Percentiles rank a stretch among this genome's conserved stretches.
phyloP scores from a whole-genome alignment of 768 basidiomycete species.

The Suillus plorans region DNA sequence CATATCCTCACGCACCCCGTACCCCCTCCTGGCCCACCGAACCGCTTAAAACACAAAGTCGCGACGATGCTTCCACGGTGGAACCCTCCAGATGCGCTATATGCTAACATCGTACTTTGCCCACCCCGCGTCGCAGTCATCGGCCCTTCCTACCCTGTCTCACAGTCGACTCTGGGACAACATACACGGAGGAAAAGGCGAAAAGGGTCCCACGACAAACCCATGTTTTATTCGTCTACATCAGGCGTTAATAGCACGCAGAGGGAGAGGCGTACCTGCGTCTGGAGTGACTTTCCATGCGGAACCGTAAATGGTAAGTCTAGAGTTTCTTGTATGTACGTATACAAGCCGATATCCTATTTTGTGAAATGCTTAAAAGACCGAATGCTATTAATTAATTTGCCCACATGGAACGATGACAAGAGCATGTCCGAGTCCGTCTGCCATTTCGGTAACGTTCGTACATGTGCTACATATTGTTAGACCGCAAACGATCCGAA shows the following conservation, averaged over 20 bases:
- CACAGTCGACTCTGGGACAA: slow-evolving; percentile 31
- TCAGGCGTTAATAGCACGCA: slow-evolving; percentile 30
- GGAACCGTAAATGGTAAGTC: not conserved
- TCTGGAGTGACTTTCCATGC: slow-evolving; percentile 17
- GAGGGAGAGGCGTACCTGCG: slow-evolving; percentile 24
- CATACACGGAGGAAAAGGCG: slow-evolving; percentile 38
- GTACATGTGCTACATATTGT: too few relatives aligned
- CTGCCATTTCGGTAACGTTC: too few relatives aligned
- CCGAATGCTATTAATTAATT: too few relatives aligned
- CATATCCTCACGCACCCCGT: slow-evolving; percentile 75
- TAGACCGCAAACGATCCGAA: too few relatives aligned
- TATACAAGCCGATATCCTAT: not conserved
- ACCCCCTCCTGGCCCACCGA: slow-evolving; percentile 46
- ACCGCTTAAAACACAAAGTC: slow-evolving; percentile 69
- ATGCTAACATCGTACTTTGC: slow-evolving; percentile 56
- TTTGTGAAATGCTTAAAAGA: not conserved
- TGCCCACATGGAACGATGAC: too few relatives aligned
- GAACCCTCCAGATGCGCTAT: slow-evolving; percentile 69
- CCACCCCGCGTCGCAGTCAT: slow-evolving; percentile 62
- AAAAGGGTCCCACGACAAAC: too few relatives aligned
- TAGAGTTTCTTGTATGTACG: too few relatives aligned
- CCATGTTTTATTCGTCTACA: too few relatives aligned
- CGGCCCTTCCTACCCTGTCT: slow-evolving; percentile 64
- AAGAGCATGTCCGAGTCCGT: too few relatives aligned
- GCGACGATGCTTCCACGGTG: slow-evolving; percentile 72